Evolutionary conservation across 176 grass and related monocot species (phyloP).

Genomic region (Aegilops sharonensis): DNA sequence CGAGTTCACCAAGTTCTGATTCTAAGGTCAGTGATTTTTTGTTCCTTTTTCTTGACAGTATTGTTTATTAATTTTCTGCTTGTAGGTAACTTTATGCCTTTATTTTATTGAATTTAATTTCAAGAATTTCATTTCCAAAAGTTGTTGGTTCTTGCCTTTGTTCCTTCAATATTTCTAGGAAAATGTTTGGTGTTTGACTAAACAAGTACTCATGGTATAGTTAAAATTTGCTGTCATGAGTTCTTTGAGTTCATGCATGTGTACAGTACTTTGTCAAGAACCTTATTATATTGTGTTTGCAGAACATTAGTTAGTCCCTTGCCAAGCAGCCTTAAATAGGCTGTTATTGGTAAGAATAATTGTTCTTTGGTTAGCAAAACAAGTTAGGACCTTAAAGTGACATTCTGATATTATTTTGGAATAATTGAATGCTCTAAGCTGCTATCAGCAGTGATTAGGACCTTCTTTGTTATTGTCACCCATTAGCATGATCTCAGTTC

Average conservation of each 20-base stretch:
- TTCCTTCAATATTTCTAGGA: constrained; percentile 2
- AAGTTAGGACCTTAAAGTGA: not conserved
- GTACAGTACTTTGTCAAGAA: not conserved
- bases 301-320: not conserved
- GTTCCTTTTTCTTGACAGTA: not conserved
- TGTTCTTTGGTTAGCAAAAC: not conserved
- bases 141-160: constrained; percentile 21
- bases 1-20: constrained; percentile 52
- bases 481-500: not conserved
- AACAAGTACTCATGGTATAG: not conserved
- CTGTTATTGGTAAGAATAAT: not conserved
- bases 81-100: constrained; percentile 14
- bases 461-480: not conserved
- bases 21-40: constrained; percentile 47
- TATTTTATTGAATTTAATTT: not conserved
- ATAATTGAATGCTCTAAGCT: not conserved
- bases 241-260: not conserved
- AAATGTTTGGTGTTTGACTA: not conserved
- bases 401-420: not conserved
- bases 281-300: not conserved
- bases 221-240: constrained; percentile 12
- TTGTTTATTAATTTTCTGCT: constrained; percentile 15
- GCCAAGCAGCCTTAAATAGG: not conserved
- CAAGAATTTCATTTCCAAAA: not conserved
- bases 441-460: not conserved